Conservation (phyloP, 2,329 filamentous ascomycete species). For the Colletotrichum tamarilloi region DNA sequence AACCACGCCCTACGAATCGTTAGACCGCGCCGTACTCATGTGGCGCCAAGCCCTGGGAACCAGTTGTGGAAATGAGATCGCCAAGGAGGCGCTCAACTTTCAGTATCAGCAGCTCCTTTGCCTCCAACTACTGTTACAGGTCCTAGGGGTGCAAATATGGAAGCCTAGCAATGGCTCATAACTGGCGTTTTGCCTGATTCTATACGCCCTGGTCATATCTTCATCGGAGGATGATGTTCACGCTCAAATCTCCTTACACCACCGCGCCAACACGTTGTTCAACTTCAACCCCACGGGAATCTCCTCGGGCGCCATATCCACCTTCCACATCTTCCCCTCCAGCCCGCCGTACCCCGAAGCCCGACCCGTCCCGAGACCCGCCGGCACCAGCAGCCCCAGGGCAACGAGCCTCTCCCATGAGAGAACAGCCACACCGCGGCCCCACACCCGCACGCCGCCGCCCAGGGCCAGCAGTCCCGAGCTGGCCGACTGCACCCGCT, state of each 20-base stretch:
- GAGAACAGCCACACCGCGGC: constrained; percentile 75
- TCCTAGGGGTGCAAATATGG: not conserved
- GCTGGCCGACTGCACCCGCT: constrained; percentile 77
- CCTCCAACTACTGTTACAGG: not conserved
- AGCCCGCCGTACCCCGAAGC: constrained; percentile 58
- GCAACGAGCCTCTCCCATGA: constrained; percentile 81
- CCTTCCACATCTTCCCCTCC: constrained; percentile 77
- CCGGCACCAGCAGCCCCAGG: constrained; percentile 76
- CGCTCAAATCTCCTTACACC: constrained; percentile 78
- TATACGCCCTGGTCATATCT: not conserved
- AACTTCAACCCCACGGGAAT: constrained; percentile 73
- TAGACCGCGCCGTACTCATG: too few species aligned
- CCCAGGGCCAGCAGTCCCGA: constrained; percentile 75
- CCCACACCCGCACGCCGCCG: constrained; percentile 76
- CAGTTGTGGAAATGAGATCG: not conserved
- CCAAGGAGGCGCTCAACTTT: not conserved
- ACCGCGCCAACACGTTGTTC: constrained; percentile 71
- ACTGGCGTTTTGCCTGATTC: not conserved
- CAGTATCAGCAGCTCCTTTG: not conserved
- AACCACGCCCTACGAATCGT: not conserved
- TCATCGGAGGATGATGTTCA: too few species aligned
- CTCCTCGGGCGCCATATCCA: constrained; percentile 83
- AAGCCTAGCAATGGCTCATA: not conserved
- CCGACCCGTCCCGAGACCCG: constrained; percentile 62
- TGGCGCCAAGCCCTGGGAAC: not conserved